Percentiles rank a stretch among this genome's conserved stretches.
Evolutionary conservation across 2,329 filamentous ascomycete species (phyloP).

Genomic region (Calonectria honghensis): DNA sequence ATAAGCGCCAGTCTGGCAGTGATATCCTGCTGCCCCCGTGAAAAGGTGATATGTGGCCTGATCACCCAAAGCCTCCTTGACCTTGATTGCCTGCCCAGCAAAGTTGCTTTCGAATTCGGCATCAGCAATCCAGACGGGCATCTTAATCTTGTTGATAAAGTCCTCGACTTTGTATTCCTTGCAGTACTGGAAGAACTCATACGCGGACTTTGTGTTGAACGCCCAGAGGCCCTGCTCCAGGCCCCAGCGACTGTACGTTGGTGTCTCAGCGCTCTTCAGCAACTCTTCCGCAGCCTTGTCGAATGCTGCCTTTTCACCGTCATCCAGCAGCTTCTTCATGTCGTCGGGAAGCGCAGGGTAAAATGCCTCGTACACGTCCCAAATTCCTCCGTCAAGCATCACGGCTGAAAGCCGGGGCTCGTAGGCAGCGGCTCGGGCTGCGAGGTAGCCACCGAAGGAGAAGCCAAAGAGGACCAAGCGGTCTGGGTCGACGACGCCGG

Average conservation of each 20-base stretch:
- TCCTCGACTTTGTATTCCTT: constrained; percentile 36
- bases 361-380: constrained; percentile 53
- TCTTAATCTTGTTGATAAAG: constrained; percentile 34
- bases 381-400: constrained; percentile 62
- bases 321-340: constrained; percentile 26
- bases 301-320: constrained; percentile 30
- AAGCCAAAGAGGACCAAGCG: constrained; percentile 62
- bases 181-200: constrained; percentile 29
- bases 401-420: constrained; percentile 64
- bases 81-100: constrained; percentile 34
- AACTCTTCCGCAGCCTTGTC: constrained; percentile 24
- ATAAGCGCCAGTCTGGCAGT: constrained; percentile 43
- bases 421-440: constrained; percentile 64
- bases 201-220: constrained; percentile 38
- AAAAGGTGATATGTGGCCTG: constrained; percentile 38
- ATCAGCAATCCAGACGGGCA: constrained; percentile 41
- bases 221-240: constrained; percentile 43
- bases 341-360: constrained; percentile 58
- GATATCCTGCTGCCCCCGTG: constrained; percentile 41
- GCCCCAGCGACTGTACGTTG: constrained; percentile 32
- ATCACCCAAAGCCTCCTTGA: constrained; percentile 42
- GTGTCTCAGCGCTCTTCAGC: constrained; percentile 1
- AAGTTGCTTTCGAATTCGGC: constrained; percentile 38
- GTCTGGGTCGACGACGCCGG: constrained; percentile 56
- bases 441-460: constrained; percentile 65